phyloP scores from a whole-genome alignment of 768 basidiomycete species.

The Coprinellus aureogranulatus region DNA sequence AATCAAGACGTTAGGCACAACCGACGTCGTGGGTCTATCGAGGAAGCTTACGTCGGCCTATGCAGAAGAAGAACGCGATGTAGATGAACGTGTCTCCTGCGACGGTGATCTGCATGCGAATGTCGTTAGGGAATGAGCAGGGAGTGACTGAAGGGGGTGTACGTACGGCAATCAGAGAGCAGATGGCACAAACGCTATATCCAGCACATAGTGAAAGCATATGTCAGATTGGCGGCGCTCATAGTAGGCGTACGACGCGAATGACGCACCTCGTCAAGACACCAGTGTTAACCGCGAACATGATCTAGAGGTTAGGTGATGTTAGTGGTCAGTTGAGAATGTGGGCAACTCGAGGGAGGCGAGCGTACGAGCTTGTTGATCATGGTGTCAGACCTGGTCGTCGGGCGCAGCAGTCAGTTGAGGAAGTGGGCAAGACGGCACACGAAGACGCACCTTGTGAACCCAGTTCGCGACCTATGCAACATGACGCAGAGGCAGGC shows the following conservation, averaged over 20 bases:
- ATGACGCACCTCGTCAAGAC: constrained; percentile 34
- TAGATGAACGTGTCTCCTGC: constrained; percentile 53
- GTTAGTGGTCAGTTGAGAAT: neutral
- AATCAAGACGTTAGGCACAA: neutral
- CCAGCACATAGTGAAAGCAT: neutral
- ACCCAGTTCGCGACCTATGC: constrained; percentile 46
- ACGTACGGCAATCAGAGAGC: constrained; percentile 51
- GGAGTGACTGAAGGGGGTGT: neutral
- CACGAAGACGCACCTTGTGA: constrained; percentile 32
- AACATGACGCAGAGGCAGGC: constrained; percentile 39
- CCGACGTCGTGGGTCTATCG: neutral
- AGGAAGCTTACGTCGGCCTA: constrained; percentile 50
- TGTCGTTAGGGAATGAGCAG: neutral
- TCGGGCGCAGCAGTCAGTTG: neutral
- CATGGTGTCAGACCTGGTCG: constrained; percentile 43
- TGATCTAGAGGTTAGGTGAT: constrained; percentile 26
- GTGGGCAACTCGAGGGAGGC: neutral
- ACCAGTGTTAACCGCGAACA: constrained; percentile 46
- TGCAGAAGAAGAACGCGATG: constrained; percentile 58
- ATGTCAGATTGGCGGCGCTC: neutral
- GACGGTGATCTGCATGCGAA: constrained; percentile 40
- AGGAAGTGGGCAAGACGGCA: neutral
- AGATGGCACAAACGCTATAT: constrained; percentile 52
- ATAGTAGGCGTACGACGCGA: neutral
- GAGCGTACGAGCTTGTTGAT: constrained; percentile 41